Conservation (phyloP, 192 early-diverging fungal species). For the Thamnidium elegans region DNA sequence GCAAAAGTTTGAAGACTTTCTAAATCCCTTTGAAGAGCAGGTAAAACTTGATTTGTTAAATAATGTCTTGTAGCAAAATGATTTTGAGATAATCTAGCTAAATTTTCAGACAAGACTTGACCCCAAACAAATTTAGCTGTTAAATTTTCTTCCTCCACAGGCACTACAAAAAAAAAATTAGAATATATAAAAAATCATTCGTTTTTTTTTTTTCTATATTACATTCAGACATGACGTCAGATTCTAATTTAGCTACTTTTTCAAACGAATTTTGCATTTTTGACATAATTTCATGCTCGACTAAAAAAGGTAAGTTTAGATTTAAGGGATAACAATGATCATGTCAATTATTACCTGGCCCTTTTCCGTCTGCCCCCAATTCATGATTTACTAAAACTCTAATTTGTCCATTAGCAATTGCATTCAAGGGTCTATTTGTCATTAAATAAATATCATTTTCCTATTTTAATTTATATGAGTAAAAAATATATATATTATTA, state of each 20-base stretch:
- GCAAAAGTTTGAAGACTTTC: conserved; percentile 36
- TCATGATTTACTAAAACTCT: conserved; percentile 50
- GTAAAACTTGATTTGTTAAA: conserved; percentile 52
- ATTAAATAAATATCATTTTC: conserved; percentile 58
- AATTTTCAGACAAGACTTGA: conserved; percentile 60
- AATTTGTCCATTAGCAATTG: conserved; percentile 55
- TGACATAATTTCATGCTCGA: conserved; percentile 30
- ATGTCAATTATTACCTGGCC: conserved; percentile 14
- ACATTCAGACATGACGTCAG: conserved; percentile 45
- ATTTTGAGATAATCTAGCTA: conserved; percentile 55
- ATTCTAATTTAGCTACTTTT: conserved; percentile 46
- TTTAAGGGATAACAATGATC: background rate
- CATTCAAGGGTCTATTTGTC: conserved; percentile 69
- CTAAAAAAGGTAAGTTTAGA: background rate
- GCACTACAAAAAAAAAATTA: conserved; percentile 9
- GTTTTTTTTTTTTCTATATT: background rate
- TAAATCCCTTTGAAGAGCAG: conserved; percentile 53
- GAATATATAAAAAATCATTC: background rate
- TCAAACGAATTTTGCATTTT: conserved; percentile 45
- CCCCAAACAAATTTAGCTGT: conserved; percentile 64
- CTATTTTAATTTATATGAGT: conserved; percentile 22
- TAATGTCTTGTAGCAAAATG: conserved; percentile 63
- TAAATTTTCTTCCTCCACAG: conserved; percentile 49
- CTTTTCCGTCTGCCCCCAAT: conserved; percentile 14
- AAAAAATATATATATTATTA: background rate